Evolutionary conservation across 2,329 filamentous ascomycete species (phyloP), one percentile per base, ranked within the genome.

Genomic region (Huntiella savannae): DNA sequence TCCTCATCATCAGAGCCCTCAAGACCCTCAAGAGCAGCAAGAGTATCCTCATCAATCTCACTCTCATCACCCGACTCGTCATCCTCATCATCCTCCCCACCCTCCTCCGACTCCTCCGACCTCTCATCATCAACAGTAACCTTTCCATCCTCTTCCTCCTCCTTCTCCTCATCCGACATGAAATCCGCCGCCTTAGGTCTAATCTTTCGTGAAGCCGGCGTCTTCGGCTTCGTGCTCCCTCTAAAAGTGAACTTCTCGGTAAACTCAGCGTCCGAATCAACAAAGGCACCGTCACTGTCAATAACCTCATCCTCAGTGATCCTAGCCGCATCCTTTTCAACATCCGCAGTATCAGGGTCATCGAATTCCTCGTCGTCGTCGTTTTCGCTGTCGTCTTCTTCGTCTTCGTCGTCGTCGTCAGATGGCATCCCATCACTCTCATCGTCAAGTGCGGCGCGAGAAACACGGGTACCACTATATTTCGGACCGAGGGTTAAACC

Each of bases 231-330:
- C 2, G 67, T 68, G 59, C 73, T 78, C 16, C 73, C 73, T 32
- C 70, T 63, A 52, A 79, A 78, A 0, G 64, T 73, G 57, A 82
- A 94, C 1, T 74, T 75, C 53, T 81, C 77, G 55, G 94, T 85
- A 44, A 71, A 72, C 59, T 92, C 85, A 53, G 84, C 79, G 55
- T 96, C 88, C 53, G 83, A 91, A 46, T 82, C 77, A 3, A 77
- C 82, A 57, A 96, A 78, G 0, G 85, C 88, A 33, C 71, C 62
- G 48, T 79, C 74, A 55, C 74, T 78, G 42, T 72, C 68, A 48
- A 79, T 78, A 52, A 79, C 74, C 22, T 76, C 75, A 38, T 73
- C 70, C 48, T 65, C 64, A n/a, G 65, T 64, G 40, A 58, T 55
- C 3, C 46, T 45, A 2, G 59, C 61, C 3, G 68, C 63, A 45